Conservation (phyloP, 768 basidiomycete genomes). For the Austroboletus eburneus region DNA sequence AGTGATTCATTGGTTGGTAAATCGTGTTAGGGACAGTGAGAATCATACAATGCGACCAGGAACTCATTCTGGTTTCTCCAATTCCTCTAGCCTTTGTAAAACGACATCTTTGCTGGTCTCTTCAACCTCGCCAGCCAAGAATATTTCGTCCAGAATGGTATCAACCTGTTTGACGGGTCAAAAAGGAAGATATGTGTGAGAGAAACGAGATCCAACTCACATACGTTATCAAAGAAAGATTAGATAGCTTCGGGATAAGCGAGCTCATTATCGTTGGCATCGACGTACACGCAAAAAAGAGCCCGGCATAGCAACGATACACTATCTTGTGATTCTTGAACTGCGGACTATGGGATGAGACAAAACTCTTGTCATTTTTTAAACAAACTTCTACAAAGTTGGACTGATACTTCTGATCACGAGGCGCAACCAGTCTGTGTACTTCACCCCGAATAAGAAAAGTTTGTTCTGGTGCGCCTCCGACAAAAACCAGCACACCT, state of each 20-base stretch:
- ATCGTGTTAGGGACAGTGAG: constrained; percentile 4
- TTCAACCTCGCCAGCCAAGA: constrained; percentile 96
- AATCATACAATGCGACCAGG: constrained; percentile 7
- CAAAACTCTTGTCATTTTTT: background rate
- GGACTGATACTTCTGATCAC: constrained; percentile 98
- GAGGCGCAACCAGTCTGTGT: constrained; percentile 89
- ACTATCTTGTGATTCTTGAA: constrained; percentile 98
- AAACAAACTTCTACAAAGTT: constrained; percentile 93
- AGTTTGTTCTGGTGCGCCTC: background rate
- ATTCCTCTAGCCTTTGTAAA: constrained; percentile 78
- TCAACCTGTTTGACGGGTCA: constrained; percentile 62
- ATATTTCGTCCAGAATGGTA: constrained; percentile 96
- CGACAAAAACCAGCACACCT: constrained; percentile 46
- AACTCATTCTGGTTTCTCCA: constrained; percentile 85
- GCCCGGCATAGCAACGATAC: constrained; percentile 93
- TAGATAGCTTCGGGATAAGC: constrained; percentile 98
- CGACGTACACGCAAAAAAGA: constrained; percentile 98
- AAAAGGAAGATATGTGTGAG: constrained; percentile 53
- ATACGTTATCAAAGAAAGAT: constrained; percentile 98
- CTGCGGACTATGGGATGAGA: constrained; percentile 38
- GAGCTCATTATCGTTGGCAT: constrained; percentile 97
- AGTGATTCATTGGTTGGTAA: constrained; percentile 5
- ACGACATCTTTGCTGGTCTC: constrained; percentile 98
- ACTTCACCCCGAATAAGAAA: constrained; percentile 84
- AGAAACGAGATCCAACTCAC: constrained; percentile 96